These are phyloP conservation scores for Kodamaea hsintzibuensis DNA, from an alignment of 805 yeast species.

Conservation along the genomic window DNA sequence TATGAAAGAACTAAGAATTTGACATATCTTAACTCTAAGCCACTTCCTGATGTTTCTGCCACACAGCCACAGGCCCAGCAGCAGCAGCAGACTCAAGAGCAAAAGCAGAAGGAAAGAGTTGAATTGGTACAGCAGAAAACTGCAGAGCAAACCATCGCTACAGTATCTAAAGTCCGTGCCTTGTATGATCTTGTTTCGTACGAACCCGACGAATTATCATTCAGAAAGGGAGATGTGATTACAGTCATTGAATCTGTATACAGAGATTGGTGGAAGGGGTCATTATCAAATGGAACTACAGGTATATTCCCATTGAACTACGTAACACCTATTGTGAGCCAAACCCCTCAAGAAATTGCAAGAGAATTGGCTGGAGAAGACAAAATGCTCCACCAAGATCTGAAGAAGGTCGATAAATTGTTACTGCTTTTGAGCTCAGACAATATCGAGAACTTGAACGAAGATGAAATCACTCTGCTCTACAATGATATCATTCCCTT, in stretches of 20 bases:
- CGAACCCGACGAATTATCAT: slow-evolving; percentile 86
- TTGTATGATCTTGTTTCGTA: slow-evolving; percentile 75
- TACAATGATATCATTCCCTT: slow-evolving; percentile 73
- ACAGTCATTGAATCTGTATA: slow-evolving; percentile 85
- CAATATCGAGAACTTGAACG: slow-evolving; percentile 42
- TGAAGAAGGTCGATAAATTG: slow-evolving; percentile 66
- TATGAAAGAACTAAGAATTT: slow-evolving; percentile 42
- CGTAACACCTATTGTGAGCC: slow-evolving; percentile 74
- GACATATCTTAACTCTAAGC: slow-evolving; percentile 30
- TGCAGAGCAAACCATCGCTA: slow-evolving; percentile 38
- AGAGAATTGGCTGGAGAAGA: slow-evolving; percentile 53
- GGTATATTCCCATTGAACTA: slow-evolving; percentile 95
- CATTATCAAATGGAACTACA: slow-evolving; percentile 65
- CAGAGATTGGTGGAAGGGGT: slow-evolving; percentile 95
- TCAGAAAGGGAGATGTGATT: slow-evolving; percentile 83
- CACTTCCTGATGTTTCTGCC: slow-evolving; percentile 33
- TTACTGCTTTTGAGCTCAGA: slow-evolving; percentile 52
- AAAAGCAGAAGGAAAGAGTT: not conserved
- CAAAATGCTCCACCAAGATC: slow-evolving; percentile 50
- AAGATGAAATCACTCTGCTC: slow-evolving; percentile 66
- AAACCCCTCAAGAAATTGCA: slow-evolving; percentile 58
- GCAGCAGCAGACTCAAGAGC: slow-evolving; percentile 10
- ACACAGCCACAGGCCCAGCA: slow-evolving; percentile 17
- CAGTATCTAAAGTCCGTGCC: slow-evolving; percentile 73
- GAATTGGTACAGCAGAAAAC: slow-evolving; percentile 16